These are phyloP conservation scores for Sporothrix pseudoabietina DNA, from an alignment of 2,329 filamentous ascomycete species.

Conservation along the genomic window DNA sequence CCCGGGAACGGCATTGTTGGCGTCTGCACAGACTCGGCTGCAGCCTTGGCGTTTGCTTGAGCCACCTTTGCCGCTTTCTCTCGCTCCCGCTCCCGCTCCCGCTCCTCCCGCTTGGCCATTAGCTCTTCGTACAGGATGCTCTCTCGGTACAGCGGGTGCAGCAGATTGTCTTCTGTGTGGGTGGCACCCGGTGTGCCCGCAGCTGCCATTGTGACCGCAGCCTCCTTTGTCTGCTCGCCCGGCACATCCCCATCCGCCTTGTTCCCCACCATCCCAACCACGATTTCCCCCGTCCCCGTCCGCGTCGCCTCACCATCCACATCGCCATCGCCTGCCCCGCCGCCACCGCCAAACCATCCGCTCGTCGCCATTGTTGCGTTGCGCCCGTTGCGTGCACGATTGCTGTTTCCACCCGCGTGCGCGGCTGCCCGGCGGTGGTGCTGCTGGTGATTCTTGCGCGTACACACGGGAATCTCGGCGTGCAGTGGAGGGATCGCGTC, in stretches of 20 bases:
- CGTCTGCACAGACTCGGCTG: not conserved
- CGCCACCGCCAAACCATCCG: not conserved
- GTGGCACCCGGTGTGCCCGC: not conserved
- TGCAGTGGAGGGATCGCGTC: slow-evolving; percentile 34
- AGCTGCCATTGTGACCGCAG: not conserved
- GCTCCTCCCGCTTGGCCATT: not conserved
- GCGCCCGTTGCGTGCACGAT: not conserved
- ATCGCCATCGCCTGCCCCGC: not conserved
- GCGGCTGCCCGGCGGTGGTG: slow-evolving; percentile 27
- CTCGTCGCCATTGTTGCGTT: not conserved
- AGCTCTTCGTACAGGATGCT: slow-evolving; percentile 33
- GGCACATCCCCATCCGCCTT: slow-evolving; percentile 58
- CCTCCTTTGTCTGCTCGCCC: not conserved
- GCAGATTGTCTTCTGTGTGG: slow-evolving; percentile 26
- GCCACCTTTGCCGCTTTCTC: not conserved
- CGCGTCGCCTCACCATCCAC: slow-evolving; percentile 5
- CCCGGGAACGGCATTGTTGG: not conserved
- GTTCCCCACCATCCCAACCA: slow-evolving; percentile 71
- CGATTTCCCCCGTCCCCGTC: slow-evolving; percentile 38
- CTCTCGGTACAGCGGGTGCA: slow-evolving; percentile 36
- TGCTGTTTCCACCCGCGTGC: slow-evolving; percentile 24
- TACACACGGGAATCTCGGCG: slow-evolving; percentile 36
- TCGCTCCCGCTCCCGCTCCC: not conserved
- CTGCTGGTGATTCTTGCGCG: slow-evolving; percentile 30
- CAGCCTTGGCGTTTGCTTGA: not conserved